phyloP scores from a whole-genome alignment of 495 filamentous ascomycete genomes.

The Mytilinidion resinicola region DNA sequence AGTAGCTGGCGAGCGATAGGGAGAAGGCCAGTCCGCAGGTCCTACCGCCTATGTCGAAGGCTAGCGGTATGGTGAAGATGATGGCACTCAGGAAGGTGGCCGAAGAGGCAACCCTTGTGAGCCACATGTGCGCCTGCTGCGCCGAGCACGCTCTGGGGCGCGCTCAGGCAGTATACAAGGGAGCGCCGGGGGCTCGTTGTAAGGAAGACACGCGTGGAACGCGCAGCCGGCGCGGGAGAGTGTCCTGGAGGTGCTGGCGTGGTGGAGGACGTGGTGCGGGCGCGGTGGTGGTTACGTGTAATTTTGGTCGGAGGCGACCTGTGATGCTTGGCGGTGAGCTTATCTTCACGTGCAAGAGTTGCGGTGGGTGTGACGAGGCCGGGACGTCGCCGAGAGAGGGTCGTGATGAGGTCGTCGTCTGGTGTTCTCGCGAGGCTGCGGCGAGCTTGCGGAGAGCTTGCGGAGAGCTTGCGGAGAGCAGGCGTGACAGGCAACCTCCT shows the following conservation, averaged over 20 bases:
- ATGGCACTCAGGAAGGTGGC: conserved; percentile 78
- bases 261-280: conserved; percentile 1
- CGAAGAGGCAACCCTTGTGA: conserved; percentile 37
- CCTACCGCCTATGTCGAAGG: conserved; percentile 94
- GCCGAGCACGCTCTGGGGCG: conserved; percentile 26
- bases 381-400: background rate
- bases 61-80: conserved; percentile 86
- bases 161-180: conserved; percentile 5
- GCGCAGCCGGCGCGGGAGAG: conserved; percentile 21
- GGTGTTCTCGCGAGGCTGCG: background rate
- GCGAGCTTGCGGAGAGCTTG: no score
- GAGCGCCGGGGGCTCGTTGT: background rate
- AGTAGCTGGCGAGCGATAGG: conserved; percentile 77
- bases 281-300: background rate
- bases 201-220: conserved; percentile 7
- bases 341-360: conserved; percentile 26
- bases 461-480: no score
- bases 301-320: conserved; percentile 5
- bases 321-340: conserved; percentile 22
- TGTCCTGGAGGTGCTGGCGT: background rate
- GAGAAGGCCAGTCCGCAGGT: conserved; percentile 91
- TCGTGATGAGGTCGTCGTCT: background rate
- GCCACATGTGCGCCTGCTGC: conserved; percentile 23
- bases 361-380: background rate
- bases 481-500: background rate